phyloP scores from a whole-genome alignment of 2,329 filamentous ascomycete genomes.

The Epichloe sibirici region DNA sequence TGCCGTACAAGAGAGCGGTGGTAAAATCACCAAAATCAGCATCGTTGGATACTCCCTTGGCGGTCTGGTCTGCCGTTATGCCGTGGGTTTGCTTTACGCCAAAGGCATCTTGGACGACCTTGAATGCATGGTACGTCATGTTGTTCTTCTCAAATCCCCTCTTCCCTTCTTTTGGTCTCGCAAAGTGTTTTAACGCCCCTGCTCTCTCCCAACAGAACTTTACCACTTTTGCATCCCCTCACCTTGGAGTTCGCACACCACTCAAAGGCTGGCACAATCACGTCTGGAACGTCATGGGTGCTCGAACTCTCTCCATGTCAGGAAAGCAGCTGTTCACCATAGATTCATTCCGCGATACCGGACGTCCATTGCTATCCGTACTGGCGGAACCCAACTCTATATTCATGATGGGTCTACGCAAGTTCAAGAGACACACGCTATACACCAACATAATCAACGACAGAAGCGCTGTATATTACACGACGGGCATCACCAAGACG shows the following conservation, averaged over 20 bases:
- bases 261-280: conserved; percentile 52
- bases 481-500: conserved; percentile 61
- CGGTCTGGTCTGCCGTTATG: conserved; percentile 76
- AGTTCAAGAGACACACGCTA: conserved; percentile 63
- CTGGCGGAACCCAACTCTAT: conserved; percentile 75
- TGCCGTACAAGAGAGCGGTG: conserved; percentile 45
- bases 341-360: conserved; percentile 73
- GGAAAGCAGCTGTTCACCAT: conserved; percentile 80
- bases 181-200: background rate
- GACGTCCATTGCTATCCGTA: conserved; percentile 65
- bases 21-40: conserved; percentile 69
- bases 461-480: conserved; percentile 70
- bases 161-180: background rate
- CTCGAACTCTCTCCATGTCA: conserved; percentile 68
- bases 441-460: conserved; percentile 89
- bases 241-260: conserved; percentile 64
- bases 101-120: conserved; percentile 70
- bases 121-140: conserved; percentile 54
- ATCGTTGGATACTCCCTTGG: conserved; percentile 84
- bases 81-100: conserved; percentile 69
- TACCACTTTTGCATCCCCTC: conserved; percentile 79
- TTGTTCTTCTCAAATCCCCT: background rate
- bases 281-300: conserved; percentile 74
- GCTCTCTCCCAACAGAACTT: conserved; percentile 51
- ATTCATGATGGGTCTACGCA: conserved; percentile 67